Conservation (phyloP, 2,329 filamentous ascomycete genomes). For the Phyllosticta ampelicida region DNA sequence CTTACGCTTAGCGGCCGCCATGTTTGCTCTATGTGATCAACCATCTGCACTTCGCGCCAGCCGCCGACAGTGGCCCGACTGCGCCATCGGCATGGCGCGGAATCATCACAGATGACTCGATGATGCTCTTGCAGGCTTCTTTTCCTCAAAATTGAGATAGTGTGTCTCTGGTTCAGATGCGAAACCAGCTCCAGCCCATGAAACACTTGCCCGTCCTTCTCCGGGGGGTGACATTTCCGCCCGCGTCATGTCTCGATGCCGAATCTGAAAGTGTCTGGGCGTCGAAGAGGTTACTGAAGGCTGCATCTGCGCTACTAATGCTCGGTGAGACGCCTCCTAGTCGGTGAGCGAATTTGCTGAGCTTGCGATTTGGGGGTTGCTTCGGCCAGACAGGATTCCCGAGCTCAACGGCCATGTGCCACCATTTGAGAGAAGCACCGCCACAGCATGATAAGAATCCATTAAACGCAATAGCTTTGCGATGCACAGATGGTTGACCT, state of each 20-base stretch:
- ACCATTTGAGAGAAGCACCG: background rate
- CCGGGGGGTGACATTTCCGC: background rate
- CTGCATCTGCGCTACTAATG: background rate
- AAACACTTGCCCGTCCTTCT: background rate
- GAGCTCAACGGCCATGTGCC: background rate
- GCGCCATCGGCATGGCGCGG: background rate
- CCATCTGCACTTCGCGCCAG: background rate
- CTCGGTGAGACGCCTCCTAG: background rate
- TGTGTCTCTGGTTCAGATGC: background rate
- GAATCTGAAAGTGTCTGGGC: background rate
- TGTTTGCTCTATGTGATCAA: background rate
- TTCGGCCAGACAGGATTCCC: background rate
- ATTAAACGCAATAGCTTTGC: background rate
- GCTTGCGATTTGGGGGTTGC: background rate
- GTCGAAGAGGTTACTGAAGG: background rate
- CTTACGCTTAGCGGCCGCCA: background rate
- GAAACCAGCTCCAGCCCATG: background rate
- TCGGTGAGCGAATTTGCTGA: background rate
- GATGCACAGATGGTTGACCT: background rate
- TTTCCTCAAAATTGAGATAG: background rate
- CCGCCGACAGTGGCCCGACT: background rate
- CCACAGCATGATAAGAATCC: background rate
- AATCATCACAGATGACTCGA: background rate
- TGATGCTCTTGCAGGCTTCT: background rate
- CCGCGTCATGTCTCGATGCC: background rate